Base-by-base conservation (phyloP, 2,329 filamentous ascomycete genomes). In the Diaporthe capsici region DNA sequence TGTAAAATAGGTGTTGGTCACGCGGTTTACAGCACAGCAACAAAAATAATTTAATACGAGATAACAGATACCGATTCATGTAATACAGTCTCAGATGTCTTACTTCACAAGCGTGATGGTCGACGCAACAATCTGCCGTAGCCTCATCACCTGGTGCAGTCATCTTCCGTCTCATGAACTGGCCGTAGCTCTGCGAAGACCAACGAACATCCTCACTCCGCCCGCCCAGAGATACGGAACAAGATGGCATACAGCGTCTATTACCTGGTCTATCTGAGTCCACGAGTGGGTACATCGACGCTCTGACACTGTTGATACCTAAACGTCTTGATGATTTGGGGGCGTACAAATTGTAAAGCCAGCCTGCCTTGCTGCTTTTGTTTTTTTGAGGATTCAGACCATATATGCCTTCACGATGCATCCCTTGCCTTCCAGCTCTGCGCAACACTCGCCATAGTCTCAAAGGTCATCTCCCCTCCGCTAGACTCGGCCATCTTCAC, bases 391-490 rank as follows among this genome's bases (percentile, higher is more conserved):
- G 20, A 4, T 15, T 17, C 28, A 49, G 20, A 37, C 2, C 10
- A 22, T 1, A 25, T 37, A 2, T 34, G 22, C 47, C 44, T 51
- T 42, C 51, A 70, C 15, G 34, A 2, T 10, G 22, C 37, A 13
- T 15, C 49, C 65, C 65, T 55, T 10, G 22, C 34, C 49, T 70
- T 53, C 65, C 65, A 70, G 4, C 65, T 70, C 49, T 37, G 49
- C n/a, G 65, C 65, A 31, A 55, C 34, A 55, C 31, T 22, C 22
- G 47, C 65, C 65, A 70, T 70, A 22, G 47, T 55, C 49, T 70
- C 65, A 42, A 70, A 70, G 3, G 49, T 70, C 5, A 55, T 55
- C 15, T 70, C 49, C 4, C 65, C 65, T 25, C 49, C 15, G 49
- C 65, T 70, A 9, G 49, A 37, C n/a, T 55, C 34, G 13, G 65